A percentile compares a stretch with the other conserved stretches of the same genome.
Conservation (phyloP, 805 yeast species). For the Pachysolen tannophilus region DNA sequence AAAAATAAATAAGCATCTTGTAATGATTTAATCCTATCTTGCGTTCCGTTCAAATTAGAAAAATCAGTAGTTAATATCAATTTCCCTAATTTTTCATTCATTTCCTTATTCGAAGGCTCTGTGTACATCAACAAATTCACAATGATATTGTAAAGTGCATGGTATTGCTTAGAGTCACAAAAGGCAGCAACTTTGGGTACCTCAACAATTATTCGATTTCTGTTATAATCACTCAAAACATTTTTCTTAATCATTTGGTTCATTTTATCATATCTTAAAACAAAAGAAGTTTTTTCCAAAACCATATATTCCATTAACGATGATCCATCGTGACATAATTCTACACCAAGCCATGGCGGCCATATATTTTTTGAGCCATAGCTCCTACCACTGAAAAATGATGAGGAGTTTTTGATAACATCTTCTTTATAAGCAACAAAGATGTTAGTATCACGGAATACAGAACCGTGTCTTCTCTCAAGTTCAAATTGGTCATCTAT, state of each 20-base stretch:
- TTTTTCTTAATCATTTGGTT: conserved; percentile 26
- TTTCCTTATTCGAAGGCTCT: conserved; percentile 58
- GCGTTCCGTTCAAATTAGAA: conserved; percentile 45
- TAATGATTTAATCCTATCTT: conserved; percentile 36
- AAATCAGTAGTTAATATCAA: conserved; percentile 65
- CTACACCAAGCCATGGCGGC: conserved; percentile 90
- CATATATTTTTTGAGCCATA: conserved; percentile 63
- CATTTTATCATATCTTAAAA: conserved; percentile 50
- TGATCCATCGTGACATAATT: conserved; percentile 51
- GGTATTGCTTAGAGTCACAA: conserved; percentile 70
- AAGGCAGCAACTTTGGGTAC: conserved; percentile 61
- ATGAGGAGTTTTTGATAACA: conserved; percentile 1
- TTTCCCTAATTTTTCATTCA: conserved; percentile 55
- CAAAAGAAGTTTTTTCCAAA: conserved; percentile 55
- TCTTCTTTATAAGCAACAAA: conserved; percentile 50
- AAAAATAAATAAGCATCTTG: conserved; percentile 41
- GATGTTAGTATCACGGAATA: conserved; percentile 64
- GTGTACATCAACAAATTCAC: conserved; percentile 60
- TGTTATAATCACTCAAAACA: conserved; percentile 6
- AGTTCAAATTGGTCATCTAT: conserved; percentile 2
- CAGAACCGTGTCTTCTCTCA: conserved; percentile 63
- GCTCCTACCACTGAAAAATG: conserved; percentile 35
- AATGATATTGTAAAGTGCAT: conserved; percentile 52
- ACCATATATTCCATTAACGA: conserved; percentile 41
- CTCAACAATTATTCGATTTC: conserved; percentile 44